Conservation (phyloP, 2,329 filamentous ascomycete genomes). For the Fusarium verrucosum region DNA sequence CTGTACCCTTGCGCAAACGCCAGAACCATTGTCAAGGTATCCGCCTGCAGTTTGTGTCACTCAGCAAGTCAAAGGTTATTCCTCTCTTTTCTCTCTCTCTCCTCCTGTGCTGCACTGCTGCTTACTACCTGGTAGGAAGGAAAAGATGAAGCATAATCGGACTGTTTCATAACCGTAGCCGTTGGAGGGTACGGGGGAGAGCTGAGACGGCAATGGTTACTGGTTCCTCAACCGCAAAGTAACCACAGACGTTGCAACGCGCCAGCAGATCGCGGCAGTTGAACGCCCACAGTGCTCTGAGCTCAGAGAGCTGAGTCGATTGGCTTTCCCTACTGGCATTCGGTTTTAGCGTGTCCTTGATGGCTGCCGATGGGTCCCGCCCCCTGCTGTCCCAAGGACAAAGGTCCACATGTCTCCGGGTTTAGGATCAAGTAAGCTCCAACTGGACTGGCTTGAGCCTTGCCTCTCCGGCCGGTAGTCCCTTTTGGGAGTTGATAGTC, state of each 20-base stretch:
- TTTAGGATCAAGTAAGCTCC: conserved; percentile 38
- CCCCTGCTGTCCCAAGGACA: conserved; percentile 37
- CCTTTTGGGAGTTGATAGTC: conserved; percentile 43
- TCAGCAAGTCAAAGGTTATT: conserved; percentile 23
- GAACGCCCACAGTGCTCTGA: conserved; percentile 39
- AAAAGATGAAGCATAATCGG: conserved; percentile 9
- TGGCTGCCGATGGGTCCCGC: conserved; percentile 45
- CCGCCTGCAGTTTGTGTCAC: conserved; percentile 25
- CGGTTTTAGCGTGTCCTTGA: conserved; percentile 39
- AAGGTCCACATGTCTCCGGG: conserved; percentile 41
- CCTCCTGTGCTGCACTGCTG: neutral
- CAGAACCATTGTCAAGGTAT: conserved; percentile 28
- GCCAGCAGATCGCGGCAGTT: conserved; percentile 44
- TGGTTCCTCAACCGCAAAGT: conserved; percentile 36
- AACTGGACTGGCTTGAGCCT: conserved; percentile 36
- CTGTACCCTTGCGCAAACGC: conserved; percentile 36
- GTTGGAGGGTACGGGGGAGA: conserved; percentile 12
- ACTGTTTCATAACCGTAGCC: conserved; percentile 26
- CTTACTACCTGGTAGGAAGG: too few relatives aligned
- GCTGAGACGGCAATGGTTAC: conserved; percentile 23
- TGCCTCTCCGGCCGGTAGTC: conserved; percentile 44
- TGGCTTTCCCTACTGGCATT: conserved; percentile 32
- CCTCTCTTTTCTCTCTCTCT: conserved; percentile 16
- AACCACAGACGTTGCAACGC: conserved; percentile 40
- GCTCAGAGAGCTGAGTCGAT: conserved; percentile 35